A percentile compares a stretch with the other conserved stretches of the same genome.
Evolutionary conservation across 163 green algal species (phyloP).

Genomic region (Scenedesmus sp.): DNA sequence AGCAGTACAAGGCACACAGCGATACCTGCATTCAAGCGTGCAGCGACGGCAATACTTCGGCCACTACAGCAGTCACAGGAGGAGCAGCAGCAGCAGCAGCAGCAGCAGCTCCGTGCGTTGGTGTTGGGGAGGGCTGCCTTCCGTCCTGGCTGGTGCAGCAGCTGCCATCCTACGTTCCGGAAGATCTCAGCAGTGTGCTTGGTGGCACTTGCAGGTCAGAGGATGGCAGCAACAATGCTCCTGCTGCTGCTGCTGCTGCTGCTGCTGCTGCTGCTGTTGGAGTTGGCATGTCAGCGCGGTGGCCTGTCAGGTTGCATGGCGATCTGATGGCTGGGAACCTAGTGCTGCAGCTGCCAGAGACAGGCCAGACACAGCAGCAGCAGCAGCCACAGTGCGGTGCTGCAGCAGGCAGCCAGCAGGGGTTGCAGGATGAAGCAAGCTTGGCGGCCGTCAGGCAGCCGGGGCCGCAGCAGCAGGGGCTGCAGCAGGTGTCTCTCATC

Average conservation of each 20-base stretch:
- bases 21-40: background rate
- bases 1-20: background rate
- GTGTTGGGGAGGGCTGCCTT: background rate
- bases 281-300: background rate
- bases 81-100: background rate
- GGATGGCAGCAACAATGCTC: background rate
- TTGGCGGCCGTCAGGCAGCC: background rate
- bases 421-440: background rate
- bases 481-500: constrained; percentile 26
- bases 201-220: background rate
- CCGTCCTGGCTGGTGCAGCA: constrained; percentile 15
- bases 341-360: background rate
- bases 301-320: constrained; percentile 31
- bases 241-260: too few species aligned
- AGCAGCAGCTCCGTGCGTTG: constrained; percentile 1
- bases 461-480: constrained; percentile 20
- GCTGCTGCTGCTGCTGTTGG: background rate
- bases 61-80: background rate
- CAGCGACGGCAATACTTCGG: background rate
- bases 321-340: constrained; percentile 47
- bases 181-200: background rate
- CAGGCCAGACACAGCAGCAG: background rate
- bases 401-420: background rate
- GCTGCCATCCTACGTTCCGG: constrained; percentile 1
- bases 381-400: background rate